Evolutionary conservation across 1,284 basidiomycete genomes (phyloP), one percentile per base, ranked within the genome.

Genomic region (Pholiota adiposa): DNA sequence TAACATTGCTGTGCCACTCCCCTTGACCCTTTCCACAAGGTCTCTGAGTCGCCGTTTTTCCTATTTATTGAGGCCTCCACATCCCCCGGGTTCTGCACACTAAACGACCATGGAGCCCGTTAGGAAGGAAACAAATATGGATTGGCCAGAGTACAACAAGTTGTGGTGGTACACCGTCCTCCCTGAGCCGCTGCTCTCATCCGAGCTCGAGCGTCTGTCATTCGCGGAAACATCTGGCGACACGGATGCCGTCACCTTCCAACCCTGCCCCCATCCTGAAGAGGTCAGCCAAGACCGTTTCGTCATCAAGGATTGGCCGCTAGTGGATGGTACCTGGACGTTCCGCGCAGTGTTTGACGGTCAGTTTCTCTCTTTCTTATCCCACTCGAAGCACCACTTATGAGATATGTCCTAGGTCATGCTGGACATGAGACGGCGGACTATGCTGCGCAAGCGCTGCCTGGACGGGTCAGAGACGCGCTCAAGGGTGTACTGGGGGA

Each of bases 331-430:
- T 11, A 74, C 69, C 3, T 89, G 87, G 87, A 70, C 73, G 8
- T 88, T 87, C 65, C 81, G 80, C 54, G 84, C 79, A 38, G 73
- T 89, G 40, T 84, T 87, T 61, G 87, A 89, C 67, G 87, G 87
- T 88, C 60, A 57, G 69, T 61, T 48, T n/a, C 46, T 27, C 18
- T 52, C 8, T 57, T 25, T 27, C 27, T 52, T 34, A 23, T 21
- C 54, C 9, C 36, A 18, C 16, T 5, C 29, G 5, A 31, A 5
- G 4, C n/a, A 29, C 31, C 36, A 43, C 23, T 34, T 40, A 11
- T 19, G 4, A 12, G 12, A n/a, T 31, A 48, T 19, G 9, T 27
- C 40, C n/a, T 51, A 88, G 87, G 87, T 51, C 87, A 89, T 64
- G 82, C 81, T 44, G 84, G 84, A 54, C 82, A 84, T 66, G 78